Conservation (phyloP, 1,139 yeast genomes). For the Blastobotrys capitulatus region DNA sequence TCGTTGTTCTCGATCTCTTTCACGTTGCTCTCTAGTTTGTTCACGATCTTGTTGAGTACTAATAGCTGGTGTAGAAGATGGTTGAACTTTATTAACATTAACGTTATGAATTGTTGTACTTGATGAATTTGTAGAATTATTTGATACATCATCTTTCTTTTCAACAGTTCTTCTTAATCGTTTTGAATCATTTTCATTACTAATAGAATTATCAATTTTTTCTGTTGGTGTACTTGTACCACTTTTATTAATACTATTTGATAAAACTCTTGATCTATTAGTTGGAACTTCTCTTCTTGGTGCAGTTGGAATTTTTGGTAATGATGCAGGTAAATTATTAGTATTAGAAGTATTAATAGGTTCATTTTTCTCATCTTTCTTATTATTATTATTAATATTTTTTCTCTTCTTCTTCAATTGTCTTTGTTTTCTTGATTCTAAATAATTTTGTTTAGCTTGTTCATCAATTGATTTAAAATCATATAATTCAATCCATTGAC, state of each 20-base stretch:
- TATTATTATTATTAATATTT: not conserved
- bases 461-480: slow-evolving; percentile 25
- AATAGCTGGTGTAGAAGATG: not conserved
- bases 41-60: not conserved
- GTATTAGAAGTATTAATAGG: slow-evolving; percentile 5
- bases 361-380: not conserved
- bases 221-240: not conserved
- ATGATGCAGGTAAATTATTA: slow-evolving; percentile 15
- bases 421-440: slow-evolving; percentile 21
- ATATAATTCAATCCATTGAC: slow-evolving; percentile 46
- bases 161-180: not conserved
- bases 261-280: not conserved
- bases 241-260: not conserved
- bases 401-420: slow-evolving; percentile 8
- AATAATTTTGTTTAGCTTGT: slow-evolving; percentile 19
- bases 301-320: slow-evolving; percentile 23
- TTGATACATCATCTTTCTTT: not conserved
- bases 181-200: slow-evolving; percentile 12
- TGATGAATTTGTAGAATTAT: not conserved
- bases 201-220: not conserved
- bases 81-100: not conserved
- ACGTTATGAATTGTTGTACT: not conserved
- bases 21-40: slow-evolving; percentile 12
- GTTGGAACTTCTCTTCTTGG: slow-evolving; percentile 14
- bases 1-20: slow-evolving; percentile 14